Base-by-base conservation (phyloP, 108 stramenopile genomes). In the Cyclotella atomus region DNA sequence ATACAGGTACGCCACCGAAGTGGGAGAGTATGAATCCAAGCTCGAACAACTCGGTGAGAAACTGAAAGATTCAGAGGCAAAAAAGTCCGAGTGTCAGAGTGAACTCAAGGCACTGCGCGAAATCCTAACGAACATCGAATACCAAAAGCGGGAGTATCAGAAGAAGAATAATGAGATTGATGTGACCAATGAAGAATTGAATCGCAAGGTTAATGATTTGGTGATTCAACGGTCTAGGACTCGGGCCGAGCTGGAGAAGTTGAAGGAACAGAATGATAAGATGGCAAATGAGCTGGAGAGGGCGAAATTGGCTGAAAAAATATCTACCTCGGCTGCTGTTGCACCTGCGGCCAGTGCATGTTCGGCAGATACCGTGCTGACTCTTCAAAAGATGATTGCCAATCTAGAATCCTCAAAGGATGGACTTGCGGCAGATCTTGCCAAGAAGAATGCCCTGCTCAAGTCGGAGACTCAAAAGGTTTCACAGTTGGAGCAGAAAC, bases 351-450 rank as follows among this genome's bases (percentile, higher is more conserved):
- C 45, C 8, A 62, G 38, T 47, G 28, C 0, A 21, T 65, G 32
- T 30, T 65, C 64, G 2, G 45, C 64, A 0, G 64, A 65, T n/a
- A 65, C 64, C 12, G 64, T 65, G 12, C 46, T 65, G 0, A 49
- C 64, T 5, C 64, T 65, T 10, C 64, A 65, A 47, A 65, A 47
- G 30, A 65, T 65, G 64, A 46, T 65, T 65, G 36, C 46, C 5
- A 17, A 36, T 30, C 17, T 65, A 49, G 45, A 65, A 47, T 28
- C 33, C 9, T 29, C 64, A 27, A 65, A 65, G 45, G 59, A 60
- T 23, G 20, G 24, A 17, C 20, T 61, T 5, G 59, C 49, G 20
- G 46, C 17, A 2, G 59, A 61, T 32, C 30, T 71, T 2, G 32
- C 5, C 12, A 24, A 71, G 29, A 61, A 50, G 21, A 23, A 71